phyloP scores from a whole-genome alignment of 2,329 filamentous ascomycete species.

The Mycogone perniciosa region DNA sequence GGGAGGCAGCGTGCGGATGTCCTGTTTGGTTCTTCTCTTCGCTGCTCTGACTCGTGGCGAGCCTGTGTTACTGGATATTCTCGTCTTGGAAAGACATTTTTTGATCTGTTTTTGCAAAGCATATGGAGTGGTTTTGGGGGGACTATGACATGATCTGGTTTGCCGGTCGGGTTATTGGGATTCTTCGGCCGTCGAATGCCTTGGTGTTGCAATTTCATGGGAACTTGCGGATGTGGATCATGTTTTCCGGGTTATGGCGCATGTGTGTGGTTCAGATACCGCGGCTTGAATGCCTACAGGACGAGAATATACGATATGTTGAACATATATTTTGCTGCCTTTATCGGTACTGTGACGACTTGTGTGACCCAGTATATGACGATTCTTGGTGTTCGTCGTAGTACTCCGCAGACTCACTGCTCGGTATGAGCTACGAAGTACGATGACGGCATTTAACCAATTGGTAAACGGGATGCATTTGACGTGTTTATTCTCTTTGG shows the following conservation, averaged over 20 bases:
- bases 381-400: background rate
- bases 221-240: constrained; percentile 25
- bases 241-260: constrained; percentile 29
- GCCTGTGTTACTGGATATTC: constrained; percentile 23
- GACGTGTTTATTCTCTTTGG: too few relatives aligned
- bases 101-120: constrained; percentile 23
- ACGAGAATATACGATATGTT: constrained; percentile 35
- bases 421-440: too few relatives aligned
- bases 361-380: background rate
- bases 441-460: too few relatives aligned
- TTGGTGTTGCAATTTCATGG: constrained; percentile 30
- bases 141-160: constrained; percentile 28
- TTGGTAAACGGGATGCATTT: too few relatives aligned
- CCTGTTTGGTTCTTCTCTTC: constrained; percentile 15
- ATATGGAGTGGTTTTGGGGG: constrained; percentile 25
- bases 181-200: constrained; percentile 25
- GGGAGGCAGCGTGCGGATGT: constrained; percentile 11
- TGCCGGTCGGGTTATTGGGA: constrained; percentile 26
- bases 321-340: constrained; percentile 10
- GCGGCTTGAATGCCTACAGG: constrained; percentile 26
- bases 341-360: background rate
- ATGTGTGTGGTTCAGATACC: constrained; percentile 25
- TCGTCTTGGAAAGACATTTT: constrained; percentile 20
- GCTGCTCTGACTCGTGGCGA: constrained; percentile 10
- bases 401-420: too few relatives aligned